These are phyloP conservation scores for Sedum album DNA, from an alignment of 164 flowering plant species.

Conservation along the genomic window DNA sequence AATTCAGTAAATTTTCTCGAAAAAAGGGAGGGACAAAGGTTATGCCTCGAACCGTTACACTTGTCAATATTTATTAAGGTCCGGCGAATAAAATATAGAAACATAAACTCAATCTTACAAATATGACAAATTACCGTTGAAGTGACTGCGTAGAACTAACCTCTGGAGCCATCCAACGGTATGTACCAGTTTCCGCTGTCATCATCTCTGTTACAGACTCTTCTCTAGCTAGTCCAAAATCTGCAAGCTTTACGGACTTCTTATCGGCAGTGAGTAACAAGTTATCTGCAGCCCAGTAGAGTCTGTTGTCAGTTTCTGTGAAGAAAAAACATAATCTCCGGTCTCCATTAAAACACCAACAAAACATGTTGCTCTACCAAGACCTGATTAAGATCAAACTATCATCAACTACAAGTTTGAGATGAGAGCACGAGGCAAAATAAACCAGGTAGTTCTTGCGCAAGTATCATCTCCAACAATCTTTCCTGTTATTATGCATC, in stretches of 20 bases:
- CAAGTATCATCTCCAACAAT: neutral
- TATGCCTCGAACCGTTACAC: neutral
- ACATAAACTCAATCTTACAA: neutral
- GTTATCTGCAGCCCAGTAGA: conserved; percentile 53
- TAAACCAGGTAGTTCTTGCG: neutral
- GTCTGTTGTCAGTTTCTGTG: neutral
- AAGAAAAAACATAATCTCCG: neutral
- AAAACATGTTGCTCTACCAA: neutral
- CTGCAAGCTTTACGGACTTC: conserved; percentile 82
- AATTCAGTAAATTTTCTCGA: neutral
- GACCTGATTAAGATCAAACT: neutral
- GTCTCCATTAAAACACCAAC: neutral
- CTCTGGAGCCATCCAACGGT: conserved; percentile 99
- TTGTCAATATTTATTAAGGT: neutral
- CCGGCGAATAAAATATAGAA: neutral
- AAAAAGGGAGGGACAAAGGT: neutral
- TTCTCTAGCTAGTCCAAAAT: conserved; percentile 97
- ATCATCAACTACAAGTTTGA: neutral
- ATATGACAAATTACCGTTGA: neutral
- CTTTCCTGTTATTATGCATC: neutral
- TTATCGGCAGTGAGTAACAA: conserved; percentile 82
- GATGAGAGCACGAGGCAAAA: neutral
- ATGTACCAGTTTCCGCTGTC: conserved; percentile 99
- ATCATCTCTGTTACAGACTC: conserved; percentile 94
- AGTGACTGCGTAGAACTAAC: conserved; percentile 25